phyloP scores from a whole-genome alignment of 345 rosid genomes.

The Geranium brycei region DNA sequence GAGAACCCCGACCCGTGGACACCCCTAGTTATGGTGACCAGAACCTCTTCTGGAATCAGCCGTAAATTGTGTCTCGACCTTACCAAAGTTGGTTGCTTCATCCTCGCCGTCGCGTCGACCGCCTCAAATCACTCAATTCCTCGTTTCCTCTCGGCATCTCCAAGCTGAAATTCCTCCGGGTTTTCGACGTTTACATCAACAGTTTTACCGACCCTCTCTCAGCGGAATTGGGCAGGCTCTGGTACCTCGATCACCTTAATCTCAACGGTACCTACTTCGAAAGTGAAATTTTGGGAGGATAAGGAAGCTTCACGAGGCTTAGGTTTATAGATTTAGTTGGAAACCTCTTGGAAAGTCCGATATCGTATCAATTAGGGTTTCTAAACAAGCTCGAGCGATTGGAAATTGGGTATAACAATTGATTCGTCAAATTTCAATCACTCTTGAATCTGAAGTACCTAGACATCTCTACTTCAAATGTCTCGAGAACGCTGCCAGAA shows the following conservation, averaged over 20 bases:
- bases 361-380: constrained; percentile 54
- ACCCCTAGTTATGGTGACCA: too few species aligned
- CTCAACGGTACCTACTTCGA: constrained; percentile 90
- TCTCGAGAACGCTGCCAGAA: constrained; percentile 50
- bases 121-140: constrained; percentile 67
- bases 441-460: constrained; percentile 49
- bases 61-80: too few species aligned
- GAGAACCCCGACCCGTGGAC: too few species aligned
- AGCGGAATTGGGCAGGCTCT: constrained; percentile 32
- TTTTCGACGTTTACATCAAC: constrained; percentile 71
- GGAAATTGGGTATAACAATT: constrained; percentile 64
- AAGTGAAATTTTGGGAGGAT: constrained; percentile 52
- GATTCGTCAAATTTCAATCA: constrained; percentile 31
- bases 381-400: constrained; percentile 48
- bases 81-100: constrained; percentile 14
- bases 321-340: constrained; percentile 56
- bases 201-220: constrained; percentile 59
- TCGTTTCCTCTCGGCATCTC: constrained; percentile 65
- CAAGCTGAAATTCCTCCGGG: constrained; percentile 49
- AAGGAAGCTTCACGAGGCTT: constrained; percentile 44
- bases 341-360: constrained; percentile 40
- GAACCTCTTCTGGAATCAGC: too few species aligned
- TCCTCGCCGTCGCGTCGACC: constrained; percentile 54
- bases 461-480: constrained; percentile 47
- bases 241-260: constrained; percentile 62